phyloP scores from a whole-genome alignment of 108 stramenopile genomes.

The Craspedostauros australis region DNA sequence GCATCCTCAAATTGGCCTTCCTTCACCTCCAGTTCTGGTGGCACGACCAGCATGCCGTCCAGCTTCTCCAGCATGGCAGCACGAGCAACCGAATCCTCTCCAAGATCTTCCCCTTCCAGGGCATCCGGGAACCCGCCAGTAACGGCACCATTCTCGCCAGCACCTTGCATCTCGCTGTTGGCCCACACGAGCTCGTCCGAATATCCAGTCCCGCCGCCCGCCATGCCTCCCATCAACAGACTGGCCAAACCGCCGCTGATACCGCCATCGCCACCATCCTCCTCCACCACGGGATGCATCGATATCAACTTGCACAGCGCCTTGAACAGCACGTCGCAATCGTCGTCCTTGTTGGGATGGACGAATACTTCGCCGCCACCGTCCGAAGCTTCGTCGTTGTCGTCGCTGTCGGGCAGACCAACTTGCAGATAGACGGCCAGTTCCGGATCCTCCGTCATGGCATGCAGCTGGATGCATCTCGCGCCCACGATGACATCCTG shows the following conservation, averaged over 20 bases:
- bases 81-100: constrained; percentile 15
- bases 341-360: constrained; percentile 7
- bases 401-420: neutral
- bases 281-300: constrained; percentile 44
- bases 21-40: constrained; percentile 48
- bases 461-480: constrained; percentile 64
- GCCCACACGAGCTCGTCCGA: constrained; percentile 14
- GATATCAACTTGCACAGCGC: constrained; percentile 56
- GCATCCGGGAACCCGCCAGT: constrained; percentile 1
- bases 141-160: constrained; percentile 1
- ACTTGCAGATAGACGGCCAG: constrained; percentile 30
- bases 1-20: constrained; percentile 67
- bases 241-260: constrained; percentile 6
- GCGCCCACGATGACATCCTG: constrained; percentile 59
- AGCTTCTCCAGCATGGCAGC: constrained; percentile 45
- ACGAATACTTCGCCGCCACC: too few species aligned
- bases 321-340: constrained; percentile 52
- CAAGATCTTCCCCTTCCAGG: neutral
- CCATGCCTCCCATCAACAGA: too few species aligned
- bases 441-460: constrained; percentile 43
- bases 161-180: neutral
- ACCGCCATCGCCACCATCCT: constrained; percentile 36
- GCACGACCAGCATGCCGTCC: constrained; percentile 54
- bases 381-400: neutral
- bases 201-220: constrained; percentile 18